Base-by-base conservation (phyloP, 202 grass and related monocot genomes). In the Panicum hallii region DNA sequence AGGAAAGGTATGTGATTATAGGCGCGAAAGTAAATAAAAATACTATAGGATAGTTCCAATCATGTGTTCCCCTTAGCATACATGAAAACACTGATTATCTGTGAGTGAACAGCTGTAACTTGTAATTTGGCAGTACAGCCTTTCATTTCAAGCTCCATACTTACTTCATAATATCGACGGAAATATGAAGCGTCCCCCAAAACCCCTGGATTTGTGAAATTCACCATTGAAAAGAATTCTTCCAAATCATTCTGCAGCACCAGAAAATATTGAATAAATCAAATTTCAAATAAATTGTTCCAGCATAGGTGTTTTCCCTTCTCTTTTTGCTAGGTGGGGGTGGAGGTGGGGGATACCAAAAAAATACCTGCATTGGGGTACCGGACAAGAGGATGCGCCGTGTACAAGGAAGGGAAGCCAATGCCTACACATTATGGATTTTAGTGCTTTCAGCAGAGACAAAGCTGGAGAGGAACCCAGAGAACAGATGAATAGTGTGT, bases 201-300 rank as follows among this genome's bases (percentile, higher is more conserved):
- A 88, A 96, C 69, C 80, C 93, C 96, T 89, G 93, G 89, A 88
- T 99, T 99, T 79, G 96, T 96, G 85, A 99, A 99, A 82, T 99
- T 95, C 68, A 94, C 93, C 96, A 99, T 96, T 77, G 96, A 83
- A 91, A 94, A 99, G 62, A 99, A 99, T 77, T 99, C 96, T 83
- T 95, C 96, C 32, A 99, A 50, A 94, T 99, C 96, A 94, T 99
- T 99, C 96, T 99, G 88, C 79, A 28, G 2, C n/a, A 78, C 4
- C 42, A 23, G 58, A 87, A 91, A 15, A 85, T 82, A 89, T 34
- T 26, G 30, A 75, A 74, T 48, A 61, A 48, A 34, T 42, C 64
- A 54, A 77, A 79, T 63, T 70, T 75, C 67, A 72, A 86, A 78
- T 70, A 22, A 60, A 79, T 14, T 55, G 62, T 47, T 65, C 49